A percentile compares a stretch with the other conserved stretches of the same genome.
These are phyloP conservation scores for Haematococcus lacustris DNA, from an alignment of 139 green algal species.

Conservation along the genomic window DNA sequence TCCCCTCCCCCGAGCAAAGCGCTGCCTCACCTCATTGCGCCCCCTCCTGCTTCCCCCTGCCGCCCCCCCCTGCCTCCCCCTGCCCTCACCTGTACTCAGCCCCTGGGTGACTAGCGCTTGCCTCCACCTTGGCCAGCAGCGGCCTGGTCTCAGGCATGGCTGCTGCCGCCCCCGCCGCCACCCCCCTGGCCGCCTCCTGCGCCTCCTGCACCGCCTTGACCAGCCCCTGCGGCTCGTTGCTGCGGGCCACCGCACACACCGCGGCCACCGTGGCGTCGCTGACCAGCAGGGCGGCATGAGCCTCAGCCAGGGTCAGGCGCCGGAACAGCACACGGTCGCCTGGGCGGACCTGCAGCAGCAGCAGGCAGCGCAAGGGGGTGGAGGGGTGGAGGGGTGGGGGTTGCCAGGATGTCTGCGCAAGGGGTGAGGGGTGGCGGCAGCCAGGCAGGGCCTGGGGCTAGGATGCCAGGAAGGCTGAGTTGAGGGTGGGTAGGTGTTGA, in stretches of 20 bases:
- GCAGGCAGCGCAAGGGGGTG: no score
- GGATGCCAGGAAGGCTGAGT: no score
- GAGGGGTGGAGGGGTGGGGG: no score
- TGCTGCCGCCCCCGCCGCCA: neutral
- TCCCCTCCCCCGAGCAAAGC: no score
- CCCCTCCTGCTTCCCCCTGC: no score
- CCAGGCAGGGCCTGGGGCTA: no score
- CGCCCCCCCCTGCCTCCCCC: no score
- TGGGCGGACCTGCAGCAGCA: slow-evolving; percentile 43
- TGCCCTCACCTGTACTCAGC: slow-evolving; percentile 8
- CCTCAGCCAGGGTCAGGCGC: slow-evolving; percentile 44
- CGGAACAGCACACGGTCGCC: slow-evolving; percentile 63
- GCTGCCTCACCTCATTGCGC: no score
- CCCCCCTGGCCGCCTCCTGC: neutral
- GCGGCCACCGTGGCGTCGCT: slow-evolving; percentile 43
- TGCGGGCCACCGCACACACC: slow-evolving; percentile 25
- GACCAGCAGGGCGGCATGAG: slow-evolving; percentile 28
- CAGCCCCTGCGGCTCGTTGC: no score
- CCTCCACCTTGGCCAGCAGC: neutral
- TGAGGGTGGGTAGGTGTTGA: no score
- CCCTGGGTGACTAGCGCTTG: neutral
- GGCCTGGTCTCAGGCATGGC: neutral
- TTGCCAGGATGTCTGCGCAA: no score
- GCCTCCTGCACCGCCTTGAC: neutral
- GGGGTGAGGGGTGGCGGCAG: no score